phyloP scores from a whole-genome alignment of 1,139 yeast genomes.

The Yamadazyma triangularis region DNA sequence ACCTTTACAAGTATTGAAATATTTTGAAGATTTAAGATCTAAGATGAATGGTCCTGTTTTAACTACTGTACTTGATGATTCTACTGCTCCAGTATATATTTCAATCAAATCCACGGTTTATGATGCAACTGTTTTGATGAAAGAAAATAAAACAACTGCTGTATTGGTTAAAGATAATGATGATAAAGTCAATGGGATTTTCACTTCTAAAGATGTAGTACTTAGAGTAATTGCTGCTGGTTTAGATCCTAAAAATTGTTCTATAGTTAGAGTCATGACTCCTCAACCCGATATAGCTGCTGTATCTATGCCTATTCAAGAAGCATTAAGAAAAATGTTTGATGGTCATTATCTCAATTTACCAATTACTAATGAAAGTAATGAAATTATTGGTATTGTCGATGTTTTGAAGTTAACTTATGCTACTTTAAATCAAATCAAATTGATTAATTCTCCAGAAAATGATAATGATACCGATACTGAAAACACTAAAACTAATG shows the following conservation, averaged over 20 bases:
- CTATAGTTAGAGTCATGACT: constrained; percentile 86
- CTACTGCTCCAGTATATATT: constrained; percentile 65
- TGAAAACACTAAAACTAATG: constrained; percentile 17
- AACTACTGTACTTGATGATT: constrained; percentile 57
- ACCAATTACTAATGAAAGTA: constrained; percentile 68
- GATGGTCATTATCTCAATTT: constrained; percentile 82
- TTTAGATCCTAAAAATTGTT: constrained; percentile 71
- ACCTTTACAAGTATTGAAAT: constrained; percentile 67
- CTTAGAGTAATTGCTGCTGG: constrained; percentile 87
- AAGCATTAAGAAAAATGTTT: constrained; percentile 85
- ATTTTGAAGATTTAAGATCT: constrained; percentile 67
- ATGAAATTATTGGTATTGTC: constrained; percentile 70
- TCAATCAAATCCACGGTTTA: constrained; percentile 66
- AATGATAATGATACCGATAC: constrained; percentile 10
- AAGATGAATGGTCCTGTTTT: constrained; percentile 80
- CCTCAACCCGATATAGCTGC: constrained; percentile 84
- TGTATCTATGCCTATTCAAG: constrained; percentile 61
- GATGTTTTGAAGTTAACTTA: constrained; percentile 81
- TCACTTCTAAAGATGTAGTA: constrained; percentile 87
- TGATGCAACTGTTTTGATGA: constrained; percentile 81
- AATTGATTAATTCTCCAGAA: constrained; percentile 28
- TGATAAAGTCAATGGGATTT: constrained; percentile 75
- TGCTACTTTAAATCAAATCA: constrained; percentile 75
- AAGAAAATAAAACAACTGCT: constrained; percentile 74
- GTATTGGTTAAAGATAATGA: constrained; percentile 68